Base-by-base conservation (phyloP, 2,329 filamentous ascomycete species). In the Microdochium nivale region DNA sequence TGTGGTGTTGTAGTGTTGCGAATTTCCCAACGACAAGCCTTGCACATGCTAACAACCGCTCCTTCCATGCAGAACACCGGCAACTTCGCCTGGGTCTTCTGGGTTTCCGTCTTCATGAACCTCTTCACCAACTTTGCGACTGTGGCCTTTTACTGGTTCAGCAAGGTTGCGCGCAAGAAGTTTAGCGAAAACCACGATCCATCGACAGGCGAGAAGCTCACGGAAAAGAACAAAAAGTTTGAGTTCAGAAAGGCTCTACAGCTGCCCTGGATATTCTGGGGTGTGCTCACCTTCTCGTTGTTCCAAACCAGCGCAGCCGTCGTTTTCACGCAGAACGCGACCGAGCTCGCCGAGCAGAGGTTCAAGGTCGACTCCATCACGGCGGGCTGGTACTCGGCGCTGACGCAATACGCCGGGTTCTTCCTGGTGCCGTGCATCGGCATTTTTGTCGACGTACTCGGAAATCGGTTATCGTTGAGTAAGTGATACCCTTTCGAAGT, bases 61-160 rank as follows among this genome's bases (percentile, higher is more conserved):
- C n/a, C n/a, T n/a, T n/a, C n/a, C 3, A 10, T 19, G 10, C 35
- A 77, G 56, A 77, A 75, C 13, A 78, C 76, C 0, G 79, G 80
- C 0, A 72, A 84, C 57, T 84, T 84, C 47, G 74, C 75, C 50
- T 84, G 80, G 78, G 78, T 78, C 0, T 84, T 77, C 58, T 84
- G 81, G 81, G 75, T 75, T 10, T 72, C 76, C 0, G 79, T 84
- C 0, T 79, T 81, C 57, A 83, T 84, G 77, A 83, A 84, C 53
- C 52, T 84, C 2, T 84, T 84, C 55, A 83, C 80, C 9, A 84
- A 84, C 51, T 59, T 74, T 0, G 70, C 73, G 1, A 82, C 79
- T 0, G 50, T 72, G 0, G 63, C 69, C 10, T 84, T 83, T 61
- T 82, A 73, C 66, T 71, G 73, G 56, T 83, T 84, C 59, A 80